phyloP scores from a whole-genome alignment of 106 monocot species.

The Dioscorea dumetorum region DNA sequence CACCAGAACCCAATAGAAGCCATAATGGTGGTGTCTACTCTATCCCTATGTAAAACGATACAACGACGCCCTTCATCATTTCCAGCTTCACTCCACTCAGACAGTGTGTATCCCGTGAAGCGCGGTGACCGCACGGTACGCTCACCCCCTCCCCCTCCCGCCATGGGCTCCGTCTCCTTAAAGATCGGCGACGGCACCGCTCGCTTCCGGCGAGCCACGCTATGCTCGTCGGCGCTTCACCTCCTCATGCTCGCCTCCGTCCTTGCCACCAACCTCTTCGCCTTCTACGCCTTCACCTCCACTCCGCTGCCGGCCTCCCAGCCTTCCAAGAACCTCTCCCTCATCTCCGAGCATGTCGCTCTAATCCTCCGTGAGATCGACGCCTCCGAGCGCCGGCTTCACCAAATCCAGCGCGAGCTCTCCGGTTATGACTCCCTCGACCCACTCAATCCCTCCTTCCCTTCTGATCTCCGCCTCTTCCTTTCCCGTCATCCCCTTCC shows the following conservation, averaged over 20 bases:
- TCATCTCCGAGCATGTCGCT: constrained; percentile 66
- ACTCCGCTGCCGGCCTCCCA: constrained; percentile 1
- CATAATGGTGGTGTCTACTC: no score
- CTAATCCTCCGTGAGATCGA: constrained; percentile 79
- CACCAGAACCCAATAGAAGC: no score
- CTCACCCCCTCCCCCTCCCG: not conserved
- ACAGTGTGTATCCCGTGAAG: not conserved
- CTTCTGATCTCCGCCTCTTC: constrained; percentile 63
- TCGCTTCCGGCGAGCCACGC: constrained; percentile 61
- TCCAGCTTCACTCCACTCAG: no score
- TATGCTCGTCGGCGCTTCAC: constrained; percentile 68
- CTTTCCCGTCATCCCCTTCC: constrained; percentile 80
- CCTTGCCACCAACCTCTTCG: constrained; percentile 92
- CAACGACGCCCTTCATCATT: no score
- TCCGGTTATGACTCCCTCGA: constrained; percentile 79
- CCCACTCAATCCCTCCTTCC: constrained; percentile 32
- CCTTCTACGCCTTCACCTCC: constrained; percentile 84
- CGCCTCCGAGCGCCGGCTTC: constrained; percentile 53
- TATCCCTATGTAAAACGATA: no score
- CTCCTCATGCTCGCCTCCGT: constrained; percentile 89
- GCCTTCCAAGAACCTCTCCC: constrained; percentile 20
- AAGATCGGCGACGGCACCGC: constrained; percentile 76
- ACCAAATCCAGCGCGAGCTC: constrained; percentile 66
- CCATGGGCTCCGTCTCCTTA: constrained; percentile 80
- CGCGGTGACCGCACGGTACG: not conserved